A percentile compares a stretch with the other conserved stretches of the same genome.
Conservation (phyloP, 2,329 filamentous ascomycete genomes). For the Cladosporium halotolerans region DNA sequence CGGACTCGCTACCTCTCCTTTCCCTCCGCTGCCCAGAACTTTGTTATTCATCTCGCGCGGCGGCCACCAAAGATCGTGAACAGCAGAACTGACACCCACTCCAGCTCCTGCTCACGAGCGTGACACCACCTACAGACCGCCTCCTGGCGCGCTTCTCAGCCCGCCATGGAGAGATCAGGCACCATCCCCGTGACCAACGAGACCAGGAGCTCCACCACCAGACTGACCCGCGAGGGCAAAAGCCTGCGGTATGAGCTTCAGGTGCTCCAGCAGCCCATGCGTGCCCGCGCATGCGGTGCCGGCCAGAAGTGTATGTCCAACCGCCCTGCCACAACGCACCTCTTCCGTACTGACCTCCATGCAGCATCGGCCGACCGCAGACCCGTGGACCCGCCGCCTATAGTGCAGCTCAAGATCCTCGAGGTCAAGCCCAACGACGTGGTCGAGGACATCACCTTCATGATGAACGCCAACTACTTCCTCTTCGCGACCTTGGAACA, state of each 20-base stretch:
- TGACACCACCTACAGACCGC: background rate
- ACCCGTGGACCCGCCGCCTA: slow-evolving; percentile 88
- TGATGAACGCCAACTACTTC: slow-evolving; percentile 96
- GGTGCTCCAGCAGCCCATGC: slow-evolving; percentile 90
- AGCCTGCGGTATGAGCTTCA: slow-evolving; percentile 73
- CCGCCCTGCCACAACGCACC: background rate
- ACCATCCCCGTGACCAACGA: slow-evolving; percentile 46
- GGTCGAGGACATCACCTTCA: slow-evolving; percentile 63
- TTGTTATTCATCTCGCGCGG: background rate
- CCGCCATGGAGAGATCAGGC: slow-evolving; percentile 13
- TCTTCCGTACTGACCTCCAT: slow-evolving; percentile 16
- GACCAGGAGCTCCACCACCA: slow-evolving; percentile 46
- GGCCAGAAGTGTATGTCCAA: slow-evolving; percentile 79
- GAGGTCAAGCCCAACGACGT: slow-evolving; percentile 53
- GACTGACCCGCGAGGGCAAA: slow-evolving; percentile 67
- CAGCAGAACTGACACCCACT: background rate
- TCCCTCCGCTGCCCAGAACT: background rate
- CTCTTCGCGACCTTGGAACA: slow-evolving; percentile 88
- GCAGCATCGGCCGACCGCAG: slow-evolving; percentile 78
- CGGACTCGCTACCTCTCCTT: slow-evolving; percentile 1
- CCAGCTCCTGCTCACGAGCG: background rate
- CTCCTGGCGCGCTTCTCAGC: background rate
- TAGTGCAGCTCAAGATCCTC: slow-evolving; percentile 82
- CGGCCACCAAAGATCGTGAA: background rate
- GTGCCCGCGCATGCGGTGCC: slow-evolving; percentile 88